These are phyloP conservation scores for Lathyrus tuberosus DNA, from an alignment of 306 rosid genomes.

Conservation along the genomic window DNA sequence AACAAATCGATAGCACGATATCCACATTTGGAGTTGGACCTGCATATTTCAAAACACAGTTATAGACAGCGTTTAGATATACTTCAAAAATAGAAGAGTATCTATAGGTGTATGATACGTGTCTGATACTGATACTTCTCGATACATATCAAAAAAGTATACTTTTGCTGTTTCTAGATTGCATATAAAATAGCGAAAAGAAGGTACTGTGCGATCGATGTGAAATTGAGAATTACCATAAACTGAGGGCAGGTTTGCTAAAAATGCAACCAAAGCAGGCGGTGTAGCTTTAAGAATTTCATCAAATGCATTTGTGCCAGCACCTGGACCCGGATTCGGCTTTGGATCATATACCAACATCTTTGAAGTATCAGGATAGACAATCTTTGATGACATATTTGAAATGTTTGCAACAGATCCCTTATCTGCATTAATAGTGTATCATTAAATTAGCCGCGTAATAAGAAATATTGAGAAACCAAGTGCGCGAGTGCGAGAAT, in stretches of 20 bases:
- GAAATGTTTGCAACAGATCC: slow-evolving; percentile 51
- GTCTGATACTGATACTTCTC: no score
- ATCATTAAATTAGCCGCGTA: slow-evolving; percentile 36
- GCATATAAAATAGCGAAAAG: slow-evolving; percentile 3
- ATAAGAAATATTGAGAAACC: slow-evolving; percentile 34
- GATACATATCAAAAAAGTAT: no score
- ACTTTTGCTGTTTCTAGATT: no score
- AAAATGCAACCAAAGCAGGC: slow-evolving; percentile 77
- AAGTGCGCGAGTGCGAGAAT: slow-evolving; percentile 12
- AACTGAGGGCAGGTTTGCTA: slow-evolving; percentile 83
- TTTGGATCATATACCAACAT: slow-evolving; percentile 88
- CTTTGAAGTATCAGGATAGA: slow-evolving; percentile 82
- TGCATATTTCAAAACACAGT: slow-evolving; percentile 47
- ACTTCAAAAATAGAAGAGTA: background rate
- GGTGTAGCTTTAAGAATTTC: slow-evolving; percentile 87
- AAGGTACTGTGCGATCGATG: slow-evolving; percentile 1
- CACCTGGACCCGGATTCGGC: slow-evolving; percentile 60
- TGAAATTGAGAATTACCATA: slow-evolving; percentile 62
- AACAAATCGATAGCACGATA: slow-evolving; percentile 79
- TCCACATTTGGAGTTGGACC: slow-evolving; percentile 95
- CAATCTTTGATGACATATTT: slow-evolving; percentile 55
- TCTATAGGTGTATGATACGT: background rate
- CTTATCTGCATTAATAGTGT: slow-evolving; percentile 54
- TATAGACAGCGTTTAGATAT: slow-evolving; percentile 19
- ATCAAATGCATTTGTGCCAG: slow-evolving; percentile 73